Evolutionary conservation across 2,329 filamentous ascomycete species (phyloP), one percentile per base, ranked within the genome.

Genomic region (Arachnomyces sp.): DNA sequence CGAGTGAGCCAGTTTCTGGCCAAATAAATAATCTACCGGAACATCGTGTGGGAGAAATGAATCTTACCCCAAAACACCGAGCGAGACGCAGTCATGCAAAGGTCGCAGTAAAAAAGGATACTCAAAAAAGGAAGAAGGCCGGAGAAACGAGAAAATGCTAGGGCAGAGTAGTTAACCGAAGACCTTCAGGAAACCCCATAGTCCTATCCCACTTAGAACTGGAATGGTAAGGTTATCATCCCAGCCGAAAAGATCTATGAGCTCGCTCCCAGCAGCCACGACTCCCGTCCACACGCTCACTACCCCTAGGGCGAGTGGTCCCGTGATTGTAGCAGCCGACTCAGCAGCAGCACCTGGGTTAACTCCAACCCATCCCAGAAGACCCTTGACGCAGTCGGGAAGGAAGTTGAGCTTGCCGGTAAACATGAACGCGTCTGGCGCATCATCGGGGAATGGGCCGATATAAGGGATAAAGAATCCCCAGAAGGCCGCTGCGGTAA

Each of bases 141-240:
- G 20, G 9, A 5, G 9, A 25, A 25, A 5, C 9, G 20, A 25
- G 5, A 25, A 25, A 25, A 5, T 25, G 20, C 20, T 25, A 25
- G 20, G 20, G 20, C 20, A 8, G 28, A 42, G 35, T 35, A 36
- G 44, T 52, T 47, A 61, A 28, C 81, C 82, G 71, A 95, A 95
- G 36, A 88, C 62, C 67, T 84, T 93, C 53, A 96, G 72, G 61
- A 98, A 95, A 0, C 82, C 84, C 82, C 85, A 94, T 45, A 98
- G 79, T 5, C 89, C 89, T 34, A 87, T 65, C 16, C 89, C 88
- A 58, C 87, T 94, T 36, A 98, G 71, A 17, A 94, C 79, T 2
- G 92, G 92, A 61, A 98, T 98, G 36, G 90, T 96, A 53, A 98
- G 70, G 64, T 98, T 98, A 66, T 98, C 92, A 57, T 98, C 92